These are phyloP conservation scores for Cercis canadensis DNA, from an alignment of 306 rosid species.

Conservation along the genomic window DNA sequence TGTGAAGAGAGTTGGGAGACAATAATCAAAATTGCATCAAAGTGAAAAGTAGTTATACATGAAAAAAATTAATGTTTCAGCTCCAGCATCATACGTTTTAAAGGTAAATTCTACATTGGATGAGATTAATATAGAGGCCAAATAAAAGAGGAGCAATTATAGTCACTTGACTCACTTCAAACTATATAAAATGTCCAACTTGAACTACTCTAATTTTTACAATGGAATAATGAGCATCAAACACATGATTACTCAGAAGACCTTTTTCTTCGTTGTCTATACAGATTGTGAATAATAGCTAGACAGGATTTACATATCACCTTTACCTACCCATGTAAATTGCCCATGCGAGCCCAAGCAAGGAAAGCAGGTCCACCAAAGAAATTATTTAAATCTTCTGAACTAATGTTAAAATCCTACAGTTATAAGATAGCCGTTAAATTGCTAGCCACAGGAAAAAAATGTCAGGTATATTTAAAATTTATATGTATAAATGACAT, in stretches of 20 bases:
- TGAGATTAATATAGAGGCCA: too few relatives aligned
- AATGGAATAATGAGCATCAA: too few relatives aligned
- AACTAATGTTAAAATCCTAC: conserved; percentile 80
- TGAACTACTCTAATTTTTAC: too few relatives aligned
- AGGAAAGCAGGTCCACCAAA: conserved; percentile 99
- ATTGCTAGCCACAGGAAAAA: conserved; percentile 26
- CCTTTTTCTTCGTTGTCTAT: conserved; percentile 19
- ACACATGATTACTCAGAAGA: conserved; percentile 27
- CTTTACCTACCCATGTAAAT: conserved; percentile 86
- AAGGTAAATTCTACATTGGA: too few relatives aligned
- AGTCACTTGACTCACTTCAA: too few relatives aligned
- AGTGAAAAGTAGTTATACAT: too few relatives aligned
- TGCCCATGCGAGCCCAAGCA: conserved; percentile 99
- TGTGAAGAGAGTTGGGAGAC: too few relatives aligned
- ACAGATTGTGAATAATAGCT: conserved; percentile 2
- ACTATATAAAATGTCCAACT: too few relatives aligned
- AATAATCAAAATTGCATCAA: too few relatives aligned
- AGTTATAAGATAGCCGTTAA: conserved; percentile 48
- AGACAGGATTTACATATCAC: conserved; percentile 27
- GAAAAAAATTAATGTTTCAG: too few relatives aligned
- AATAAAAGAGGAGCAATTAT: too few relatives aligned
- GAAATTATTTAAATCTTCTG: conserved; percentile 69
- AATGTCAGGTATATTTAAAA: background rate
- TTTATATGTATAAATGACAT: conserved; percentile 14
- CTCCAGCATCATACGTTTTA: too few relatives aligned